Evolutionary conservation across 805 yeast species (phyloP).

Genomic region (Tetrapisispora namnaoensis): DNA sequence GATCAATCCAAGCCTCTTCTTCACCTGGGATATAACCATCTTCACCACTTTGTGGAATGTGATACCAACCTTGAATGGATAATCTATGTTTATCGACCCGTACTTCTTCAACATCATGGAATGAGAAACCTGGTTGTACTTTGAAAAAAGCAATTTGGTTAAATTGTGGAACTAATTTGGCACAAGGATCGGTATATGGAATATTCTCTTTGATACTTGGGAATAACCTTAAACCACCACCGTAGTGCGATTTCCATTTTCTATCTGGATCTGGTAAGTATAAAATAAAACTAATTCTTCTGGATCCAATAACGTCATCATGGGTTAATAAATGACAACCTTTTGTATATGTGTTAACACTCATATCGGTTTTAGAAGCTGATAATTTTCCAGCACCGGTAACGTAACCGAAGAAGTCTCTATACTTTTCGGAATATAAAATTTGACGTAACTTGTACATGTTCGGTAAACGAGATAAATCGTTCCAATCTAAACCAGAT

Average conservation of each 20-base stretch:
- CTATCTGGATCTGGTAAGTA: constrained; percentile 90
- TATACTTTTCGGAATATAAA: constrained; percentile 73
- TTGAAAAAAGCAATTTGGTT: constrained; percentile 93
- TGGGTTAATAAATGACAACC: constrained; percentile 93
- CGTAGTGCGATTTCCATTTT: constrained; percentile 83
- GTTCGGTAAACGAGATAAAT: constrained; percentile 62
- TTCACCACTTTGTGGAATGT: constrained; percentile 90
- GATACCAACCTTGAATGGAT: constrained; percentile 98
- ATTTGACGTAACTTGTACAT: constrained; percentile 75
- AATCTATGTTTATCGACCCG: constrained; percentile 81
- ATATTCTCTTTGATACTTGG: constrained; percentile 84
- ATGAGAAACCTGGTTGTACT: constrained; percentile 91
- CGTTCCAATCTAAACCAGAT: constrained; percentile 72
- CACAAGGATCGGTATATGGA: constrained; percentile 66
- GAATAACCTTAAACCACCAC: constrained; percentile 83
- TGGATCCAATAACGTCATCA: constrained; percentile 94
- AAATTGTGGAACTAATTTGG: constrained; percentile 79
- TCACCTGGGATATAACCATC: constrained; percentile 76
- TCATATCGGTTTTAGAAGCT: constrained; percentile 87
- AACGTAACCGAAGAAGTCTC: constrained; percentile 65
- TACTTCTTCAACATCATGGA: constrained; percentile 98
- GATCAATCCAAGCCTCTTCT: constrained; percentile 48
- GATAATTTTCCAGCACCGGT: constrained; percentile 85
- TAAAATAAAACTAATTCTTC: constrained; percentile 86
- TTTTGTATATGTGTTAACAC: constrained; percentile 80